Evolutionary conservation across 192 early-diverging fungal species (phyloP), one percentile per base, ranked within the genome.

Genomic region (Coemansia sp.): DNA sequence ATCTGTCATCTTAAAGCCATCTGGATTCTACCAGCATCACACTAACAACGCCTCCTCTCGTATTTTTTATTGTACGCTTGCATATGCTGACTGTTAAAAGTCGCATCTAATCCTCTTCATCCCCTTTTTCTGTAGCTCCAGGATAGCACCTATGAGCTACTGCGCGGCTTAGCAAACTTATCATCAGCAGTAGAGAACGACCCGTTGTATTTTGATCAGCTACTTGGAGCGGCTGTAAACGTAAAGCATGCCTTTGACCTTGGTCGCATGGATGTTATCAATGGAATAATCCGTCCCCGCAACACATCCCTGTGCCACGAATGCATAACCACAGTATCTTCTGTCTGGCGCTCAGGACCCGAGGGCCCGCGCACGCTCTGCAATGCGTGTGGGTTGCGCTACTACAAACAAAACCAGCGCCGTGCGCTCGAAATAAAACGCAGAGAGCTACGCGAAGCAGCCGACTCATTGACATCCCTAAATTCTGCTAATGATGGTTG

Each of bases 341-440:
- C 81, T 3, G 81, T 83, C 11, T 83, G 81, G 81, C 76, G 81
- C 15, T 83, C 81, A 1, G 81, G 81, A 6, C 81, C 81, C 60
- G 76, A 78, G 41, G 81, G 81, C 61, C 74, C 80, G 11, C 74
- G 80, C 41, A 84, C 85, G 19, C 77, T 88, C 39, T 88, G 87
- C 73, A 88, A 88, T 65, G 87, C 87, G 26, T 88, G 87, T 57
- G 87, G 87, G 0, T 61, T 88, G 39, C 85, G 87, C 15, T 88
- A 84, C 60, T 83, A 86, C 63, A 86, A 86, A 56, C 77, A 84
- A 69, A 84, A 77, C 66, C 80, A 82, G 69, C 74, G 80, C 13
- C 67, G 80, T 0, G 75, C 80, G 7, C 63, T 82, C 19, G 80
- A 82, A 61, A 72, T 75, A 16, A 76, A 76, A 41, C 71, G 80